phyloP scores from a whole-genome alignment of 2,329 filamentous ascomycete species.

The Aspergillus amoenus region DNA sequence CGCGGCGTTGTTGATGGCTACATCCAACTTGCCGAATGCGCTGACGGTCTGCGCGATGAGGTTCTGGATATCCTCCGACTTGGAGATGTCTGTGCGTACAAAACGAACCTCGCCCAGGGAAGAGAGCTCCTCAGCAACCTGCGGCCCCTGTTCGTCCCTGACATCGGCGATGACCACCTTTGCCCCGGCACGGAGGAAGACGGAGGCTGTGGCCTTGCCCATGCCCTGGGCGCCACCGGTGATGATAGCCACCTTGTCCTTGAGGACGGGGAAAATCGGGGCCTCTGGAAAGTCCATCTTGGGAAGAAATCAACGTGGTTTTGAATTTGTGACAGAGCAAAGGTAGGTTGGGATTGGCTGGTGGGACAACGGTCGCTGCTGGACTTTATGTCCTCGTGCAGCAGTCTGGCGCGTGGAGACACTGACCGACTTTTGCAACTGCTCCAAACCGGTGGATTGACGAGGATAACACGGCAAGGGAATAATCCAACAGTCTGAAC shows the following conservation, averaged over 20 bases:
- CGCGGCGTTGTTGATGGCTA: conserved; percentile 46
- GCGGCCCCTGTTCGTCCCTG: conserved; percentile 46
- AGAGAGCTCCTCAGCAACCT: conserved; percentile 13
- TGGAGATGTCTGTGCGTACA: conserved; percentile 28
- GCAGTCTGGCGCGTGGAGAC: too few species aligned
- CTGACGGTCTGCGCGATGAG: conserved; percentile 33
- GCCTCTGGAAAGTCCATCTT: neutral
- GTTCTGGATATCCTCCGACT: conserved; percentile 28
- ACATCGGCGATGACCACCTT: conserved; percentile 77
- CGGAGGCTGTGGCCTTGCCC: conserved; percentile 28
- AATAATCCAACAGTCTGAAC: too few species aligned
- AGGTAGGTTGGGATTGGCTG: too few species aligned
- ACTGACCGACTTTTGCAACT: too few species aligned
- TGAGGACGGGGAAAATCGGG: neutral
- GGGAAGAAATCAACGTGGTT: neutral
- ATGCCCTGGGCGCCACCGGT: conserved; percentile 33
- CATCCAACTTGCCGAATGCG: conserved; percentile 40
- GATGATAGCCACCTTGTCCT: conserved; percentile 20
- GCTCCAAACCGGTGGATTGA: too few species aligned
- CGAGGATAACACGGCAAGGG: too few species aligned
- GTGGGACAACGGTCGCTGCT: too few species aligned
- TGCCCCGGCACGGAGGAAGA: conserved; percentile 78
- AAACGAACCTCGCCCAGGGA: conserved; percentile 20
- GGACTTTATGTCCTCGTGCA: too few species aligned
- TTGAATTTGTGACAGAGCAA: neutral